These are phyloP conservation scores for Sisymbrium irio DNA, from an alignment of 345 rosid species.

Conservation along the genomic window DNA sequence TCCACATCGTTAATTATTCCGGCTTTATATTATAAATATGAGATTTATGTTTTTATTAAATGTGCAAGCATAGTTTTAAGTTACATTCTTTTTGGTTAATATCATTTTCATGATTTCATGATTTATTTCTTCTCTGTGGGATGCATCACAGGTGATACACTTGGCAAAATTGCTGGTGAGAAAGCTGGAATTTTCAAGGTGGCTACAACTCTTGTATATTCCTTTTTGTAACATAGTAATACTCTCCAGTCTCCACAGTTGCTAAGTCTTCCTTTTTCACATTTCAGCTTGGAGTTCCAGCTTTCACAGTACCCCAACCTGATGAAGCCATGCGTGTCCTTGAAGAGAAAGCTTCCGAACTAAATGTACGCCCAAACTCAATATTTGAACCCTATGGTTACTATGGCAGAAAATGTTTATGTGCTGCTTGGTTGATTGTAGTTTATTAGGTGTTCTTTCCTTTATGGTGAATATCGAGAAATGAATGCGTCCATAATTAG, in stretches of 20 bases:
- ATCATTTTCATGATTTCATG: too few relatives aligned
- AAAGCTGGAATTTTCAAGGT: constrained; percentile 99
- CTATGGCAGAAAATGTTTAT: background rate
- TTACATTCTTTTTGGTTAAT: background rate
- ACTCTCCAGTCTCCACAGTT: constrained; percentile 10
- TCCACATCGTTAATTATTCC: background rate
- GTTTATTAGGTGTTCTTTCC: background rate
- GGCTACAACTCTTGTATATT: constrained; percentile 21
- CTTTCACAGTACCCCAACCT: constrained; percentile 92
- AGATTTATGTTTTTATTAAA: background rate
- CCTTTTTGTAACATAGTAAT: background rate
- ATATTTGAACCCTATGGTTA: background rate
- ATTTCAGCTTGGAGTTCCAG: constrained; percentile 73
- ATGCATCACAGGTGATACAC: constrained; percentile 73
- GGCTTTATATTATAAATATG: background rate
- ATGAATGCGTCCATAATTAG: background rate
- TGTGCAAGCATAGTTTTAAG: background rate
- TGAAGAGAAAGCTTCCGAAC: constrained; percentile 64
- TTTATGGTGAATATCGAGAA: background rate
- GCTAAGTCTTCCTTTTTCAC: constrained; percentile 16
- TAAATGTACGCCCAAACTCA: constrained; percentile 58
- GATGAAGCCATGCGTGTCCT: constrained; percentile 95
- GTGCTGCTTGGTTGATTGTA: constrained; percentile 5
- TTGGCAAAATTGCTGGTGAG: constrained; percentile 94
- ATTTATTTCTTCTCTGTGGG: constrained; percentile 24